A percentile compares a stretch with the other conserved stretches of the same genome.
These are phyloP conservation scores for Pythium dissotocum DNA, from an alignment of 352 stramenopile genomes.

Conservation along the genomic window DNA sequence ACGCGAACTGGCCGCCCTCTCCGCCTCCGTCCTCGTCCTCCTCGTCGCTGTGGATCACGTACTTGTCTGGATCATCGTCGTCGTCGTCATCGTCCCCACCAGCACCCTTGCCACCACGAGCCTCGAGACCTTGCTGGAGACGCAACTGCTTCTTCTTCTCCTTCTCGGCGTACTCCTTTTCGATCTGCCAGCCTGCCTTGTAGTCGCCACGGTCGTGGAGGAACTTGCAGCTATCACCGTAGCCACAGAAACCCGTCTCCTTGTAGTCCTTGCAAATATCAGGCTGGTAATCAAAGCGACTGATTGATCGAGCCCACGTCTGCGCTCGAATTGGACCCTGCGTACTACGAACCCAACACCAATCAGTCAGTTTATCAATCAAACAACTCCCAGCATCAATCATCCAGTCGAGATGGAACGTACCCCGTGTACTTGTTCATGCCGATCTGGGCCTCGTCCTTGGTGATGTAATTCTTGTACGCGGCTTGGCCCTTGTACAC, in stretches of 20 bases:
- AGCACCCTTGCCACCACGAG: slow-evolving; percentile 24
- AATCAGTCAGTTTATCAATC: background rate
- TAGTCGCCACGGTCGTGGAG: slow-evolving; percentile 98
- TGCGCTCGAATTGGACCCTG: slow-evolving; percentile 94
- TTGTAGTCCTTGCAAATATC: slow-evolving; percentile 99
- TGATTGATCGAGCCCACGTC: slow-evolving; percentile 94
- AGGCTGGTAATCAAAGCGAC: slow-evolving; percentile 96
- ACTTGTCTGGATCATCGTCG: slow-evolving; percentile 68
- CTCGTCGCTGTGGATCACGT: slow-evolving; percentile 62
- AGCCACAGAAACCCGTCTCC: slow-evolving; percentile 99
- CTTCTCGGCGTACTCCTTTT: slow-evolving; percentile 94
- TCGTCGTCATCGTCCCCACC: slow-evolving; percentile 49
- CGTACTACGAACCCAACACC: slow-evolving; percentile 42
- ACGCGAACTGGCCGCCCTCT: slow-evolving; percentile 88
- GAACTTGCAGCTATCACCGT: slow-evolving; percentile 97
- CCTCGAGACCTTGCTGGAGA: slow-evolving; percentile 50
- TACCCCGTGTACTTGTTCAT: slow-evolving; percentile 91
- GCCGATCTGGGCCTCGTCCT: slow-evolving; percentile 85
- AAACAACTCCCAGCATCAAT: background rate
- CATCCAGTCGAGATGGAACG: slow-evolving; percentile 3
- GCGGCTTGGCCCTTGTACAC: slow-evolving; percentile 81
- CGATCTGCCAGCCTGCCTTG: slow-evolving; percentile 97
- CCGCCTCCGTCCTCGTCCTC: slow-evolving; percentile 29
- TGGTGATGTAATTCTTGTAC: slow-evolving; percentile 89
- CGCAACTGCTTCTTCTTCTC: slow-evolving; percentile 88